Base-by-base conservation (phyloP, 176 grass and related monocot genomes). In the Eleusine indica region DNA sequence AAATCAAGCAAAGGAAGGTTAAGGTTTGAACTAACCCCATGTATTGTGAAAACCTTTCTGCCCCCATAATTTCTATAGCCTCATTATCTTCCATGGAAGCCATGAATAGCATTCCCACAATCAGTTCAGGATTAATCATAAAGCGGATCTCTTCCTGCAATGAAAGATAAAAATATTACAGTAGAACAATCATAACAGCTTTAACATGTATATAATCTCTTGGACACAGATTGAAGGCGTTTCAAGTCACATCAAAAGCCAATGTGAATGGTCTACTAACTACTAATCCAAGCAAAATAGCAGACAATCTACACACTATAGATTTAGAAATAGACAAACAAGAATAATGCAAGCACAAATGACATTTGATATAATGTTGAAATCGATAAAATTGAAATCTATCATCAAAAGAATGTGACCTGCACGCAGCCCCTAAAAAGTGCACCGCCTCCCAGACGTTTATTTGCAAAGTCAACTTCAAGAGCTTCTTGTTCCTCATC, bases 401-500 rank as follows among this genome's bases (percentile, higher is more conserved):
- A 71, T 12, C 56, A 88, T 9, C 63, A 70, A 71, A 94, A 83
- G 71, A 87, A 80, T 83, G 61, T 79, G 74, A 98, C 96, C 96
- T 98, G 96, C 82, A 98, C 87, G 76, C 96, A 98, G 53, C 96
- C 96, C 80, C 87, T 83, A 5, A 43, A 82, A 93, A 98, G 93
- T 80, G 96, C 93, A 60, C 96, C 96, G 57, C 96, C 96, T 83
- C 96, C 96, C 65, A 98, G 75, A 92, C 89, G 95, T 66, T 93
- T 90, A 94, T 98, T 95, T 86, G 96, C 91, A 86, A 98, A 98
- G 71, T 98, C 96, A 64, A 93, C 93, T 80, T 98, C 83, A 78
- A 95, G 64, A 73, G 96, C 70, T 94, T 95, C 93, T 80, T 87
- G 43, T 56, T 80, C 75, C 75, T 98, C 91, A 74, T 98, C 96